Base-by-base conservation (phyloP, 306 rosid genomes). In the Castanea mollissima region DNA sequence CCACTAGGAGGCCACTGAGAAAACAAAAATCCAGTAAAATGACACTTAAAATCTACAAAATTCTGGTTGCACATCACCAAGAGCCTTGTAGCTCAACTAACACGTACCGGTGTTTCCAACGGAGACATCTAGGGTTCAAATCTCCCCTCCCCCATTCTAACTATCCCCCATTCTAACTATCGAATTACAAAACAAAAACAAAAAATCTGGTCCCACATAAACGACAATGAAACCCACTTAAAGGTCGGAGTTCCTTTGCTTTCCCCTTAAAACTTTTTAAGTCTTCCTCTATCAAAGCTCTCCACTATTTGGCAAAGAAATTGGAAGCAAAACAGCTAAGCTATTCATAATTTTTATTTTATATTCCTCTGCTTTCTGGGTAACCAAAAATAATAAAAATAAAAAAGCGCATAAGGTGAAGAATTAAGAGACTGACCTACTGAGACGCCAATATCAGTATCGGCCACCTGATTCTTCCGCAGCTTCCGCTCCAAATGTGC, bases 401-500 rank as follows among this genome's bases (percentile, higher is more conserved):
- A 18, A 59, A 60, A 60, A 21, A 62, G 31, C 18, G 69, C 14
- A 73, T 16, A 76, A 75, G 32, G 69, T 2, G 19, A 62, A 19
- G 69, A 27, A 69, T 52, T 77, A 46, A 80, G 71, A 87, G 71
- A 87, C 96, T 83, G n/a, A 96, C 99, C 99, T 9, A 96, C 99
- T 2, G 99, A 96, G 79, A 91, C 92, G 34, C 99, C 99, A 57
- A 96, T 96, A 80, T 96, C 99, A 1, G 99, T 96, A 83, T 96
- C 99, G 0, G 99, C 99, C 63, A 96, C 99, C 91, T 96, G 98
- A 84, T 96, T 96, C 88, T 96, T 96, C 3, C 99, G 88, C 71
- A 96, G 94, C 91, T 96, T 96, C 91, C 99, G 86, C 91, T 96
- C 99, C 85, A 96, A 89, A 88, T 96, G 99, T 5, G 99, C 99